Evolutionary conservation across 192 early-diverging fungal genomes (phyloP).

Genomic region (Obelidium mucronatum): DNA sequence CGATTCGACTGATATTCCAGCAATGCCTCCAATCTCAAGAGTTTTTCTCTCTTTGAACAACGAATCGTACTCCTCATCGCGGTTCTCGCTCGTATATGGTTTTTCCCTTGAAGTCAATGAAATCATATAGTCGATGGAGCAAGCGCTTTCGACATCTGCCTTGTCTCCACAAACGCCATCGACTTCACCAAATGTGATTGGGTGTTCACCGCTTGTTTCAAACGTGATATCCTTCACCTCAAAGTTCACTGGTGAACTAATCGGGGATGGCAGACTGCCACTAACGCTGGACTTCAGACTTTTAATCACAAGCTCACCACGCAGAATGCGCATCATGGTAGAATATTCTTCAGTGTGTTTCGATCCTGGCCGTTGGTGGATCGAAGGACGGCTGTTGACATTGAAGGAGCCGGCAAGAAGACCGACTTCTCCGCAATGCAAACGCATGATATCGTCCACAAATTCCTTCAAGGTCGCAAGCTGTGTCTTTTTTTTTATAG

Average conservation of each 20-base stretch:
- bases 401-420: constrained; percentile 77
- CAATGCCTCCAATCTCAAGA: neutral
- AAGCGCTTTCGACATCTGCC: neutral
- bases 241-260: constrained; percentile 13
- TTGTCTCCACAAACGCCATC: neutral
- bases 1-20: constrained; percentile 1
- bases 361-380: constrained; percentile 22
- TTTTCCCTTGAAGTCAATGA: neutral
- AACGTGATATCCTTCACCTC: constrained; percentile 61
- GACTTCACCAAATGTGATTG: constrained; percentile 82
- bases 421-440: constrained; percentile 60
- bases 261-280: neutral
- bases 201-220: constrained; percentile 69
- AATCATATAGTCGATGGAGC: constrained; percentile 23
- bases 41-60: neutral
- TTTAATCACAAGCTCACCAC: constrained; percentile 31
- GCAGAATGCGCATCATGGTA: constrained; percentile 36
- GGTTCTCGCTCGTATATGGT: no score
- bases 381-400: constrained; percentile 61
- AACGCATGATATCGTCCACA: constrained; percentile 57
- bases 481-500: no score
- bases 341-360: constrained; percentile 46
- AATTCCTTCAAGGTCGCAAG: constrained; percentile 71
- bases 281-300: neutral
- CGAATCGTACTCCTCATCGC: neutral